Evolutionary conservation across 108 stramenopile genomes (phyloP).

Genomic region (Cyclotella sp.): DNA sequence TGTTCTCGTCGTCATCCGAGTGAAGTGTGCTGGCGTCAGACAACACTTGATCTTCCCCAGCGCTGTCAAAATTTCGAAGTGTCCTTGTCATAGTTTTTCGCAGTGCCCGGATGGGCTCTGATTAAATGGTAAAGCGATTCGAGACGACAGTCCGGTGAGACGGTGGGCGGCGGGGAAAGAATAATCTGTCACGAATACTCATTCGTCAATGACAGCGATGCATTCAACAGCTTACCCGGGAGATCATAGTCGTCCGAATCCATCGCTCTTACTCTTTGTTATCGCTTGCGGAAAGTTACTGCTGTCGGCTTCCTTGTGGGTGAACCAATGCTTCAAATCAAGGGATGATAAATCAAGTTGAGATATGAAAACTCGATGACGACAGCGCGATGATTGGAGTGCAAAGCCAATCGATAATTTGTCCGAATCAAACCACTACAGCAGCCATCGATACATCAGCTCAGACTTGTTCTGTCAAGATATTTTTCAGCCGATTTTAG

Average conservation of each 20-base stretch:
- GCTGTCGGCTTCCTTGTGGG: too few species aligned
- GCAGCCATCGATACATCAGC: too few species aligned
- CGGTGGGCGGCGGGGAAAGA: neutral
- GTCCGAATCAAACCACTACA: too few species aligned
- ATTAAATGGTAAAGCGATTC: too few species aligned
- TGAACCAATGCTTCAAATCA: too few species aligned
- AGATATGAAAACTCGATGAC: too few species aligned
- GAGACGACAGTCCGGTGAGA: neutral
- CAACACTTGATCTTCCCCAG: constrained; percentile 7
- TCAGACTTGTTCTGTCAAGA: too few species aligned
- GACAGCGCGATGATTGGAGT: too few species aligned
- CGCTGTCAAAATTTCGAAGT: constrained; percentile 21
- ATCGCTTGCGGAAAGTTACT: too few species aligned
- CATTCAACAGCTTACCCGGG: constrained; percentile 7
- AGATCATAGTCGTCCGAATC: constrained; percentile 5
- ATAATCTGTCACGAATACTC: neutral
- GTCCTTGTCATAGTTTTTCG: constrained; percentile 22
- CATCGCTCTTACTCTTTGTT: neutral
- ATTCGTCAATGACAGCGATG: neutral
- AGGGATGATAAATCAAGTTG: too few species aligned
- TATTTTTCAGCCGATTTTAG: too few species aligned
- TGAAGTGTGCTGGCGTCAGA: neutral
- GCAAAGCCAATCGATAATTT: too few species aligned
- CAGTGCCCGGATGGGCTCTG: constrained; percentile 10
- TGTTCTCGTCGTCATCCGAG: constrained; percentile 5